phyloP scores from a whole-genome alignment of 1,284 basidiomycete genomes.

The Cutaneotrichosporon sp. region DNA sequence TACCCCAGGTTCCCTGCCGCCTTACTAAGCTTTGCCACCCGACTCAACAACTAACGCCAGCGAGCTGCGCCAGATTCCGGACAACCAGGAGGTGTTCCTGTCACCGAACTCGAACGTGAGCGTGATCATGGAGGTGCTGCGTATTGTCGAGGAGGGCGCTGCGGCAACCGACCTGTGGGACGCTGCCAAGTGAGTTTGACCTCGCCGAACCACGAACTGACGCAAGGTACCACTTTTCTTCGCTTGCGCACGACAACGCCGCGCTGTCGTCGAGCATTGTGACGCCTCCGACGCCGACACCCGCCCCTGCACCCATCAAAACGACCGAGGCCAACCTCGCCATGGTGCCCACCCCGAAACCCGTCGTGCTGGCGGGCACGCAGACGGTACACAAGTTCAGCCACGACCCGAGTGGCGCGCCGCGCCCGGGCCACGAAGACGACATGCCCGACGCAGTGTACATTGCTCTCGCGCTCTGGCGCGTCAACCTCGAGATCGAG shows the following conservation, averaged over 20 bases:
- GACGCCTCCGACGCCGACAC: conserved; percentile 25
- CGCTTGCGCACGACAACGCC: conserved; percentile 86
- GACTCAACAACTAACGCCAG: conserved; percentile 50
- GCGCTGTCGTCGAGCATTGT: conserved; percentile 56
- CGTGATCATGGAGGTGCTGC: conserved; percentile 79
- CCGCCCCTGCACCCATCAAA: conserved; percentile 11
- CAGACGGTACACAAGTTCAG: conserved; percentile 71
- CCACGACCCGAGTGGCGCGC: conserved; percentile 38
- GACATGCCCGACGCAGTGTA: conserved; percentile 60
- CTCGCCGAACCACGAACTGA: conserved; percentile 2
- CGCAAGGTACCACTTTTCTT: conserved; percentile 79
- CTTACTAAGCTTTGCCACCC: not conserved
- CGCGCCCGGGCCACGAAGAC: conserved; percentile 43
- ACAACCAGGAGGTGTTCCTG: conserved; percentile 92
- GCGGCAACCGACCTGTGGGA: conserved; percentile 50
- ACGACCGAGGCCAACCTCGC: conserved; percentile 11
- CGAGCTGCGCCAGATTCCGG: conserved; percentile 85
- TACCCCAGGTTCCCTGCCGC: not conserved
- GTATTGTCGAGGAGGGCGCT: conserved; percentile 59
- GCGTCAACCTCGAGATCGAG: conserved; percentile 47
- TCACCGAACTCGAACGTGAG: conserved; percentile 65
- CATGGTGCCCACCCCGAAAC: conserved; percentile 53
- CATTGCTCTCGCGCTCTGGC: conserved; percentile 72
- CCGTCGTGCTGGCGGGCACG: conserved; percentile 59
- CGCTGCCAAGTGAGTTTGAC: conserved; percentile 61